Evolutionary conservation across 371 early-diverging fungal genomes (phyloP).

Genomic region (Mucor indicus): DNA sequence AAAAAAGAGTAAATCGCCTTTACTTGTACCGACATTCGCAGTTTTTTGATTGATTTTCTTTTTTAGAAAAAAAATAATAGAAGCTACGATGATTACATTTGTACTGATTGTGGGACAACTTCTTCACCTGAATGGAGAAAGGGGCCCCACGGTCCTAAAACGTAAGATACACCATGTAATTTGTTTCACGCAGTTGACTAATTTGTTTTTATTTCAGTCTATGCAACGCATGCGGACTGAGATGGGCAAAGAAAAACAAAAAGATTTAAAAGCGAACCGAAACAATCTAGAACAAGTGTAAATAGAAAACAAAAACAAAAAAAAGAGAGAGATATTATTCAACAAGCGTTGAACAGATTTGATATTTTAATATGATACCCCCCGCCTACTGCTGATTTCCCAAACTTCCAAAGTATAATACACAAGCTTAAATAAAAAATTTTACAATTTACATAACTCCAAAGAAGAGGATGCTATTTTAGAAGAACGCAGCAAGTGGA

Average conservation of each 20-base stretch:
- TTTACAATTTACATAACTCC: neutral
- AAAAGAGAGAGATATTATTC: too few species aligned
- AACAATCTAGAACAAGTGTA: neutral
- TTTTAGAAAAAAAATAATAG: conserved; percentile 9
- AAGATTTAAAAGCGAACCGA: conserved; percentile 18
- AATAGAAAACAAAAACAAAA: conserved; percentile 5
- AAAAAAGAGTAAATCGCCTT: conserved; percentile 15
- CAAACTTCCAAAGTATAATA: conserved; percentile 8
- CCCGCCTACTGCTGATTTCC: neutral
- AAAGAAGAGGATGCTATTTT: too few species aligned
- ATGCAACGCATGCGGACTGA: conserved; percentile 49
- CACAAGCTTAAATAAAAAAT: conserved; percentile 5
- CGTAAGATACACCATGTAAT: conserved; percentile 23
- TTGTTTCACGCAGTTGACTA: neutral
- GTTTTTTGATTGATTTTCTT: neutral
- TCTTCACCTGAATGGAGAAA: conserved; percentile 81
- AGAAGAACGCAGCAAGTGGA: too few species aligned
- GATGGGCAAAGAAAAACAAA: conserved; percentile 31
- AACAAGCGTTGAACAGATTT: too few species aligned
- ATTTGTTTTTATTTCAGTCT: conserved; percentile 13
- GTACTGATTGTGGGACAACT: conserved; percentile 64
- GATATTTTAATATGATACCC: conserved; percentile 1
- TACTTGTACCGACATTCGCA: neutral
- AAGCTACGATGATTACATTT: conserved; percentile 23
- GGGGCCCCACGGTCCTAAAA: conserved; percentile 68